Evolutionary conservation across 2,329 filamentous ascomycete species (phyloP), one percentile per base, ranked within the genome.

Genomic region (Aphanocladium album): DNA sequence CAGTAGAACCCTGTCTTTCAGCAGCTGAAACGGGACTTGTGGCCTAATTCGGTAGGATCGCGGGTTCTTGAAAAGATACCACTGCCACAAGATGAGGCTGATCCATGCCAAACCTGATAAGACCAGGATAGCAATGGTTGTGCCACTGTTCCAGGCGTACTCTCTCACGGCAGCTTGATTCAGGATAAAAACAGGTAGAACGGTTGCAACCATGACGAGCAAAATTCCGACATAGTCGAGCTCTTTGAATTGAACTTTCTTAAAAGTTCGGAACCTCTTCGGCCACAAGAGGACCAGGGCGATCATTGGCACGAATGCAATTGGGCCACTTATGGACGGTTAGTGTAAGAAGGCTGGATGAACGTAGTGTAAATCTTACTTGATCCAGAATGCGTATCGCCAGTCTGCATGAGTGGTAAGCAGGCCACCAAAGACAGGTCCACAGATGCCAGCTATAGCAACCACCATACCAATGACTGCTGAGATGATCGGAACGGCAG

Each of bases 141-240:
- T 59, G 5, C 55, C 57, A 58, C 65, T 66, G 50, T 55, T 41
- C 66, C 66, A 67, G 39, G 61, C 57, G 41, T 67, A 67, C 25
- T 64, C 64, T 46, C 60, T 60, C 45, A 64, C 63, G 23, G 64
- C 63, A 14, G 57, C 64, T 47, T 66, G 62, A 57, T 68, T 66
- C 25, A 67, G 61, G 47, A 65, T 65, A 60, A 68, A 68, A 35
- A 68, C 66, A 17, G 66, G 64, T 7, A 68, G 61, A 12, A 67
- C 62, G 2, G 66, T 66, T 19, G 57, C 64, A 6, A 52, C 57
- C 25, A 67, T 41, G 21, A 67, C 55, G 19, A 68, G 57, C 19
- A 66, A 12, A 39, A 56, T 56, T 25, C 61, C 61, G 27, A 57
- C 37, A 19, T 62, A 62, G 51, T 62, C 61, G 25, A 62, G 61